These are phyloP conservation scores for Agroathelia rolfsii DNA, from an alignment of 1,284 basidiomycete genomes.

Conservation along the genomic window DNA sequence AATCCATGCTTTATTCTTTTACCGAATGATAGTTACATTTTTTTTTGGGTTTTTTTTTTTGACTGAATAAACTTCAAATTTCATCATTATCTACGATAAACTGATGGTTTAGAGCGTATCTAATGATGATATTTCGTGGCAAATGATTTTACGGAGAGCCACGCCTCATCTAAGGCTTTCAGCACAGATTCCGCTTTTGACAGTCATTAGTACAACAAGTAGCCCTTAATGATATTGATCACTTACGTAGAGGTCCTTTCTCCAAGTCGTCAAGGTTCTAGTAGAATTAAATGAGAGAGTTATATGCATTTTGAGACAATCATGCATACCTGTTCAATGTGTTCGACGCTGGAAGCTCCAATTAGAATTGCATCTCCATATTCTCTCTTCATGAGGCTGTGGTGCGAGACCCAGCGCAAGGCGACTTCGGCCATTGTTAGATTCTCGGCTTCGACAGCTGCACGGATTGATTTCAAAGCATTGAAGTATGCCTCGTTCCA, in stretches of 20 bases:
- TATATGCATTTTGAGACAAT: not conserved
- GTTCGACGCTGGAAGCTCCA: slow-evolving; percentile 38
- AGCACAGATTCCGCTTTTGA: slow-evolving; percentile 29
- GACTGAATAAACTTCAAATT: too few species aligned
- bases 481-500: slow-evolving; percentile 42
- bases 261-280: slow-evolving; percentile 45
- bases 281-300: not conserved
- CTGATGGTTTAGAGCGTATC: slow-evolving; percentile 15
- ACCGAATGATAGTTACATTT: too few species aligned
- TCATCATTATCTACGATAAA: slow-evolving; percentile 14
- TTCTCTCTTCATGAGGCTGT: slow-evolving; percentile 37
- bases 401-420: slow-evolving; percentile 44
- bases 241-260: slow-evolving; percentile 46
- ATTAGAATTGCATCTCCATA: slow-evolving; percentile 40
- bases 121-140: slow-evolving; percentile 20
- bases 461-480: slow-evolving; percentile 29
- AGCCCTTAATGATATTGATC: too few species aligned
- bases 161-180: slow-evolving; percentile 28
- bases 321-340: slow-evolving; percentile 34
- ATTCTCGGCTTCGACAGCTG: slow-evolving; percentile 28
- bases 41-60: too few species aligned
- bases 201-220: too few species aligned
- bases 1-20: too few species aligned
- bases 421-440: slow-evolving; percentile 40
- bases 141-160: slow-evolving; percentile 22